These are phyloP conservation scores for Lipomyces sp. DNA, from an alignment of 805 yeast genomes.

Conservation along the genomic window DNA sequence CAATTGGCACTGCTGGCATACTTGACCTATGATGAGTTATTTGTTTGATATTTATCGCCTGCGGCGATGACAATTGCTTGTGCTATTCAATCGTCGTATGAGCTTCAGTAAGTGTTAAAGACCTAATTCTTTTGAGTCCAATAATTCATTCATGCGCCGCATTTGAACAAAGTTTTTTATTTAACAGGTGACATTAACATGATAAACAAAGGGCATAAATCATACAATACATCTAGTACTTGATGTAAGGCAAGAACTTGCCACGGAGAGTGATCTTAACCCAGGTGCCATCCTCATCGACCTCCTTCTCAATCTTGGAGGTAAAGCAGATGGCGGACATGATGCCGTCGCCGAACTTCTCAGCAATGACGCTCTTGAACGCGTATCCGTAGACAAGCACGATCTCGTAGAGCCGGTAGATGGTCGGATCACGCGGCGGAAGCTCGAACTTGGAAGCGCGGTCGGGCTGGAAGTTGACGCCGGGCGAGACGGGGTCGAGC, in stretches of 20 bases:
- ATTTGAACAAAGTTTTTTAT: no score
- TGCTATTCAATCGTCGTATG: no score
- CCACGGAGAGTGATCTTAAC: constrained; percentile 30
- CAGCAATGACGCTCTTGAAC: constrained; percentile 27
- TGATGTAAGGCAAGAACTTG: constrained; percentile 29
- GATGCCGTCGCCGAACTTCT: constrained; percentile 30
- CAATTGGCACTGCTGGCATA: no score
- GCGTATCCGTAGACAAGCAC: constrained; percentile 31
- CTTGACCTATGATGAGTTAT: no score
- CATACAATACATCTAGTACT: constrained; percentile 20
- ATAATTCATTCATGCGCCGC: no score
- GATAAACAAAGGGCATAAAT: no score
- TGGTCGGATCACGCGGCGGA: constrained; percentile 29
- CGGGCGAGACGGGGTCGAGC: constrained; percentile 22
- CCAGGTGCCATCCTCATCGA: constrained; percentile 30
- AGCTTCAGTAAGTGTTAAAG: no score
- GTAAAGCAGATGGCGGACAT: constrained; percentile 31
- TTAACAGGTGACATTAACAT: no score
- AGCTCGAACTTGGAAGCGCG: constrained; percentile 20
- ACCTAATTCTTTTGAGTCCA: no score
- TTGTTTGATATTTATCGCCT: no score
- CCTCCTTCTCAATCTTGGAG: constrained; percentile 29
- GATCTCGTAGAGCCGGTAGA: constrained; percentile 28
- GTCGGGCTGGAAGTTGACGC: constrained; percentile 24
- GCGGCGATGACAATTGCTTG: no score